These are phyloP conservation scores for Colletotrichum viniferum DNA, from an alignment of 2,329 filamentous ascomycete species.

Conservation along the genomic window DNA sequence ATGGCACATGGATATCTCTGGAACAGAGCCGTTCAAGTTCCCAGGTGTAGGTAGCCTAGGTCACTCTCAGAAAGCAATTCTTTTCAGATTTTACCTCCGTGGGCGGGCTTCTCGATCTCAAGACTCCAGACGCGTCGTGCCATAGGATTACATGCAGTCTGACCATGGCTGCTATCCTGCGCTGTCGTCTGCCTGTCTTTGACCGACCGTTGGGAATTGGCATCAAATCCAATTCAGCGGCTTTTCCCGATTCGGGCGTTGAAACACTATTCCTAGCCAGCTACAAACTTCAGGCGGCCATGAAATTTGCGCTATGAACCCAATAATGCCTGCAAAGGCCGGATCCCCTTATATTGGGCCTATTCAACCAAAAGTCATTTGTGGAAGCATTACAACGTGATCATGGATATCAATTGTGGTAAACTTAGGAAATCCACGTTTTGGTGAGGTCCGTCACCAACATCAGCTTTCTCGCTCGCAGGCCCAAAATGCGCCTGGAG, in stretches of 20 bases:
- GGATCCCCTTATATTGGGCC: too few species aligned
- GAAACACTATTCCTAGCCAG: too few species aligned
- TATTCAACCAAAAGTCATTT: neutral
- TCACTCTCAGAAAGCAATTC: neutral
- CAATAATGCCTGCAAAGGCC: too few species aligned
- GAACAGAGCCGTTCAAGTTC: neutral
- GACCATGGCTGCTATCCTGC: neutral
- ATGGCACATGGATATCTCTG: neutral
- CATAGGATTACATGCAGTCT: neutral
- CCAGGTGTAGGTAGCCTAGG: neutral
- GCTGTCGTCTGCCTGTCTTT: too few species aligned
- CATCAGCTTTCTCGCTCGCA: neutral
- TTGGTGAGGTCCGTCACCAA: neutral
- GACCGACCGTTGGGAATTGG: too few species aligned
- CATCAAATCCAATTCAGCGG: too few species aligned
- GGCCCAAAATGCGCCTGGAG: neutral
- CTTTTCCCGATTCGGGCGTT: too few species aligned
- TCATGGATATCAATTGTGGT: rapidly evolving
- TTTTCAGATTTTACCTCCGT: neutral
- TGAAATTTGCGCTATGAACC: too few species aligned
- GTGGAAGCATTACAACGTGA: neutral
- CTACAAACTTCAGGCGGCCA: too few species aligned
- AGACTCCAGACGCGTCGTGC: neutral
- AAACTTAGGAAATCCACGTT: neutral
- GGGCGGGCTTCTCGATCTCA: too few species aligned